Base-by-base conservation (phyloP, 1,139 yeast genomes). In the Candida gigantensis region DNA sequence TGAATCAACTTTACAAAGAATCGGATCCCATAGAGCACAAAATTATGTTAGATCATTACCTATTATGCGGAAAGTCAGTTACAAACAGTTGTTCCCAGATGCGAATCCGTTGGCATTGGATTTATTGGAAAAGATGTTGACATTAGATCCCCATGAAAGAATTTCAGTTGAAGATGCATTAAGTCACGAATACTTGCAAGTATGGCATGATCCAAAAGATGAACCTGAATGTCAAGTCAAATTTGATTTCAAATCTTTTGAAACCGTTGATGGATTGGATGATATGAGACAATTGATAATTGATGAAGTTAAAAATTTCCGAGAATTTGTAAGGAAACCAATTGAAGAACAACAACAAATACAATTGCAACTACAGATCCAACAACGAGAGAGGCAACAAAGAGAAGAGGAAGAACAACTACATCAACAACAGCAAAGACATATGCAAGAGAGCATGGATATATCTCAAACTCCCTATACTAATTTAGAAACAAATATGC, bases 121-220 rank as follows among this genome's bases (percentile, higher is more conserved):
- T 56, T 66, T 92, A 46, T 70, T 92, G 45, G 86, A 82, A 42
- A 77, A 70, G 49, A 84, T 92, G 94, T 73, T 92, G 29, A 81
- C 95, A 9, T 74, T 92, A 43, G 97, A 92, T 56, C 97, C 98
- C 0, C 75, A 76, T 34, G 78, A 82, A 52, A 74, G 98, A 59
- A 88, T 92, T 34, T 79, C 94, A 0, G 97, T 90, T 2, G 89
- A 85, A 39, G 84, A 87, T 37, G 97, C 97, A 0, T 72, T 92
- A 42, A 77, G 79, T 44, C 98, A 92, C 60, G 95, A 96, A 6
- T 92, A 92, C 55, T 69, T 92, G 40, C 71, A 82, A 37, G 84
- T 92, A 24, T 92, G 98, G 98, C 97, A 90, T 58, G 98, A 92
- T 55, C 96, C 97, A 3, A 77, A 80, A 20, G 98, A 92, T 57